Evolutionary conservation across 2,329 filamentous ascomycete species (phyloP).

Genomic region (Clarireedia hainanense): DNA sequence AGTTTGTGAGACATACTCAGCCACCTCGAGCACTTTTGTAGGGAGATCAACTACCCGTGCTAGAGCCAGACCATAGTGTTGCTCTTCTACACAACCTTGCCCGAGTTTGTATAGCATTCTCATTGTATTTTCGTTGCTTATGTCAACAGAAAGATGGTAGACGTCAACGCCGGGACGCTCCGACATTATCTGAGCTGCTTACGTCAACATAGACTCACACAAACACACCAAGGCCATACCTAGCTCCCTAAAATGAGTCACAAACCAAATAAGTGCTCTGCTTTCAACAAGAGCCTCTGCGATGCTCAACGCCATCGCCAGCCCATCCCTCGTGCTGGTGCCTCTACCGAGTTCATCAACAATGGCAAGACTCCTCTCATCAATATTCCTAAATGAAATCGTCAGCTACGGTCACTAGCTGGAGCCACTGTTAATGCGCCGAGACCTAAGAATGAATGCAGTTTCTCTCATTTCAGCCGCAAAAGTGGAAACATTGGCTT

Average conservation of each 20-base stretch:
- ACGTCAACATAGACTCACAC: constrained; percentile 5
- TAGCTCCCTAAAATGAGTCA: constrained; percentile 83
- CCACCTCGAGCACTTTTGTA: constrained; percentile 54
- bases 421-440: no score
- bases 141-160: constrained; percentile 69
- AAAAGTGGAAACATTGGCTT: constrained; percentile 89
- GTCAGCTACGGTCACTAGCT: not conserved
- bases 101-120: constrained; percentile 83
- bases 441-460: constrained; percentile 71
- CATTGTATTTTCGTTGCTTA: constrained; percentile 51
- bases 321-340: constrained; percentile 79
- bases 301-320: constrained; percentile 84
- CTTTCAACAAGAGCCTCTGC: constrained; percentile 80
- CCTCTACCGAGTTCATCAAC: constrained; percentile 90
- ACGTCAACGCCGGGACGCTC: constrained; percentile 75
- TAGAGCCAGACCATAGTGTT: constrained; percentile 78
- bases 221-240: constrained; percentile 30
- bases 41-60: constrained; percentile 72
- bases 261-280: constrained; percentile 79
- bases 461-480: constrained; percentile 94
- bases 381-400: constrained; percentile 54
- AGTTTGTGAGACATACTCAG: constrained; percentile 55
- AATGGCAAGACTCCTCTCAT: constrained; percentile 67
- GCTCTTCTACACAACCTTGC: constrained; percentile 60
- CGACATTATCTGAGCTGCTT: constrained; percentile 58